Conservation (phyloP, 2,329 filamentous ascomycete species). For the Berkeleyomyces basicola region DNA sequence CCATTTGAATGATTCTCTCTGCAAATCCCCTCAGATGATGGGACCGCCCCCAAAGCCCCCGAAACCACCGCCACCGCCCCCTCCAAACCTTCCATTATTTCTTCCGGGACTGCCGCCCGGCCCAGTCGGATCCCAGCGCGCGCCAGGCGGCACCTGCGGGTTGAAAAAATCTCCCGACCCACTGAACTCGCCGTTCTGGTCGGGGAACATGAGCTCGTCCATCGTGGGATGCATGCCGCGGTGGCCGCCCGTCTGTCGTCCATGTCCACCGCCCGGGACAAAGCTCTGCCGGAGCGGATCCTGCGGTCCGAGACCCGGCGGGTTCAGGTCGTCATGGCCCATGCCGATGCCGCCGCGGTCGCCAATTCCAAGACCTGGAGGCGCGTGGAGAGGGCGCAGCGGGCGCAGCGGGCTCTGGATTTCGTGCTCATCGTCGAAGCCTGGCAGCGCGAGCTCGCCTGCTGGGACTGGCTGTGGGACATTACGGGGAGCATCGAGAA, state of each 20-base stretch:
- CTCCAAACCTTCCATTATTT: constrained; percentile 22
- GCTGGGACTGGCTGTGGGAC: constrained; percentile 38
- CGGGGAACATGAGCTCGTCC: constrained; percentile 89
- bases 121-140: constrained; percentile 78
- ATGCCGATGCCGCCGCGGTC: constrained; percentile 48
- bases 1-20: too few relatives aligned
- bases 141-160: constrained; percentile 65
- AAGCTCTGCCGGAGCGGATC: constrained; percentile 61
- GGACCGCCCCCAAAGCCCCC: constrained; percentile 20
- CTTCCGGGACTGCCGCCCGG: constrained; percentile 31
- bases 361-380: constrained; percentile 16
- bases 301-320: constrained; percentile 66
- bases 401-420: constrained; percentile 48
- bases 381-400: constrained; percentile 18
- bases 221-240: constrained; percentile 89
- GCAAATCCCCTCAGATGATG: constrained; percentile 14
- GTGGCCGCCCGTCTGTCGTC: constrained; percentile 23
- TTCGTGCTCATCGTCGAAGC: constrained; percentile 86
- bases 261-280: constrained; percentile 41
- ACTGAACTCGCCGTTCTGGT: constrained; percentile 48
- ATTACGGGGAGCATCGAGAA: constrained; percentile 3
- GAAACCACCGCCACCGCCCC: constrained; percentile 18
- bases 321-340: constrained; percentile 76
- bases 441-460: constrained; percentile 67
- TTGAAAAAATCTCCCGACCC: constrained; percentile 24